phyloP scores from a whole-genome alignment of 2,329 filamentous ascomycete species.

The Fusarium anguioides region DNA sequence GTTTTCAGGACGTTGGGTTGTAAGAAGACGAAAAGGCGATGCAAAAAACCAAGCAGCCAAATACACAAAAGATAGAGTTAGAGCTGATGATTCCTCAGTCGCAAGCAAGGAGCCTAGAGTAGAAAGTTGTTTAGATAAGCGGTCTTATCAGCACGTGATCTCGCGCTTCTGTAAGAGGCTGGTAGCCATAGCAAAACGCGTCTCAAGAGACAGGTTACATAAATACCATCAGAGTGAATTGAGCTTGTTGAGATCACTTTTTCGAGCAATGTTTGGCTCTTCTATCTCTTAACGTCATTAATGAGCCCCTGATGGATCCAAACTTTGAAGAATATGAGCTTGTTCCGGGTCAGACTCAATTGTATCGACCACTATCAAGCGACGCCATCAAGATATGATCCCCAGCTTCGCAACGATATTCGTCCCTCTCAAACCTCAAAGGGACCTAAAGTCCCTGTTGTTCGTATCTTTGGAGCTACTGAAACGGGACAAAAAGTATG shows the following conservation, averaged over 20 bases:
- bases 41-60: neutral
- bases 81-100: neutral
- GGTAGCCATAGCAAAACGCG: no score
- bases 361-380: constrained; percentile 96
- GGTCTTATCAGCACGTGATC: constrained; percentile 28
- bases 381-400: constrained; percentile 81
- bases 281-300: neutral
- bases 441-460: constrained; percentile 81
- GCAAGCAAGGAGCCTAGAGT: constrained; percentile 1
- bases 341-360: constrained; percentile 91
- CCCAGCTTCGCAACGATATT: constrained; percentile 75
- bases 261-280: neutral
- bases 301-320: constrained; percentile 36
- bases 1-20: neutral
- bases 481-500: constrained; percentile 97
- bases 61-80: neutral
- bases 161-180: no score
- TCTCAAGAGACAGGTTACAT: neutral
- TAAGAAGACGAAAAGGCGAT: neutral
- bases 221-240: constrained; percentile 5
- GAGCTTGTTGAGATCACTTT: neutral
- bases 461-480: constrained; percentile 91
- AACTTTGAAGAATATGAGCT: constrained; percentile 58
- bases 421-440: constrained; percentile 68
- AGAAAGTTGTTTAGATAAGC: constrained; percentile 34